A percentile compares a stretch with the other conserved stretches of the same genome.
These are phyloP conservation scores for Diacronema lutheri DNA, from an alignment of 78 protist genomes.

Conservation along the genomic window DNA sequence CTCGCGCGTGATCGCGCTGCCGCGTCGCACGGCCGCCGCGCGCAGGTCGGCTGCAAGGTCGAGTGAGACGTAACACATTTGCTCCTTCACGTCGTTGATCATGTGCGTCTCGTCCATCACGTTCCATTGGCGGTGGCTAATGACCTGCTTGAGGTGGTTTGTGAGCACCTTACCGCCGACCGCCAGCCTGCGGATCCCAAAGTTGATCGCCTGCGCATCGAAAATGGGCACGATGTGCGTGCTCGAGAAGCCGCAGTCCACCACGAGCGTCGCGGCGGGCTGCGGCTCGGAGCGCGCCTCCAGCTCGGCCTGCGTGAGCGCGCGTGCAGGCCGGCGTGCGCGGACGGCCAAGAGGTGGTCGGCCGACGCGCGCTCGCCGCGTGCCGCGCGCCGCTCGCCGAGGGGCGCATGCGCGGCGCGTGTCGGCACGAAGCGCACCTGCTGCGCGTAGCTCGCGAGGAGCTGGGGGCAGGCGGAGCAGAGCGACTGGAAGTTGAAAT, in stretches of 20 bases:
- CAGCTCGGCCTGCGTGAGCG: too few relatives aligned
- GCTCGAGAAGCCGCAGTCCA: conserved; percentile 69
- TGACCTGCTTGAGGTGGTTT: conserved; percentile 65
- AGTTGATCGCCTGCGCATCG: neutral
- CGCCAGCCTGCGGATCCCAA: conserved; percentile 21
- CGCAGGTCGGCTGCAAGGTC: conserved; percentile 34
- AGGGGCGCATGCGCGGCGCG: too few relatives aligned
- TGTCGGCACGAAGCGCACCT: too few relatives aligned
- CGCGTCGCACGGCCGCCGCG: neutral
- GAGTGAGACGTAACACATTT: conserved; percentile 54
- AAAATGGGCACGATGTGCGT: conserved; percentile 62
- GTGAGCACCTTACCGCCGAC: conserved; percentile 76
- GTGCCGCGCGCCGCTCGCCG: too few relatives aligned
- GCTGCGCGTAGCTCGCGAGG: neutral
- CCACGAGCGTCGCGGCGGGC: conserved; percentile 19
- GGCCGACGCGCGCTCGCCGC: too few relatives aligned
- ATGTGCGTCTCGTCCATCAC: conserved; percentile 78
- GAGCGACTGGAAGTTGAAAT: conserved; percentile 52
- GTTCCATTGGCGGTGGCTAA: conserved; percentile 64
- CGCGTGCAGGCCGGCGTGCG: too few relatives aligned
- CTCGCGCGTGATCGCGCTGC: conserved; percentile 12
- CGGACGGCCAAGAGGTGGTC: too few relatives aligned
- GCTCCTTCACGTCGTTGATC: conserved; percentile 67
- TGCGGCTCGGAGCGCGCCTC: too few relatives aligned
- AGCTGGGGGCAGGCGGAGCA: neutral